Conservation (phyloP, 768 basidiomycete species). For the Lactarius sp. region DNA sequence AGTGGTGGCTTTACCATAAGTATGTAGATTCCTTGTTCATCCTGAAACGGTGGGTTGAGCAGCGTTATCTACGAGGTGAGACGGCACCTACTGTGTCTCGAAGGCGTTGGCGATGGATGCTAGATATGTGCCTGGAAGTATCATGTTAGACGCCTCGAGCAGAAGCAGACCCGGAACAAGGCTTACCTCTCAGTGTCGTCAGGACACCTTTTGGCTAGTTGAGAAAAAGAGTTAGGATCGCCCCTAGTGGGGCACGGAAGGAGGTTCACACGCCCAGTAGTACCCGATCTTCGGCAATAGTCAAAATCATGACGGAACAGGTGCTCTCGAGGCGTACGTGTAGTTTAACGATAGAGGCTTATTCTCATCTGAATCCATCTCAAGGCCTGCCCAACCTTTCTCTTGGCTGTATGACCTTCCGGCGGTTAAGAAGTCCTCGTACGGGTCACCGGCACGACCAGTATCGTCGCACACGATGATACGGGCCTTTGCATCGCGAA, state of each 20-base stretch:
- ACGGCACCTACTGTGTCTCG: slow-evolving; percentile 54
- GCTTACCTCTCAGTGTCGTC: slow-evolving; percentile 63
- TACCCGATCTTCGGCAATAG: slow-evolving; percentile 64
- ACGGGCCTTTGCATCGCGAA: slow-evolving; percentile 42
- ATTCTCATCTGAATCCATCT: slow-evolving; percentile 64
- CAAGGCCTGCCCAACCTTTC: slow-evolving; percentile 71
- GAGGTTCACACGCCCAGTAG: slow-evolving; percentile 67
- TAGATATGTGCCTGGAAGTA: slow-evolving; percentile 64
- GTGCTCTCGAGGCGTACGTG: slow-evolving; percentile 48
- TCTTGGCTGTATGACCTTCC: slow-evolving; percentile 68
- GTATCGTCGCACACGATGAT: slow-evolving; percentile 68
- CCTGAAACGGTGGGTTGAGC: slow-evolving; percentile 34
- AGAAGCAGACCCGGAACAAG: neutral
- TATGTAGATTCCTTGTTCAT: slow-evolving; percentile 65
- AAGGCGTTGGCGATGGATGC: slow-evolving; percentile 75
- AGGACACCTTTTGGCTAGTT: slow-evolving; percentile 77
- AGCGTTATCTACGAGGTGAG: neutral
- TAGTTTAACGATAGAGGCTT: slow-evolving; percentile 65
- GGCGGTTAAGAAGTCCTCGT: slow-evolving; percentile 65
- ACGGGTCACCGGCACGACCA: slow-evolving; percentile 64
- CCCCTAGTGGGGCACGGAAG: neutral
- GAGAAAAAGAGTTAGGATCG: slow-evolving; percentile 19
- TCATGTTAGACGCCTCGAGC: neutral
- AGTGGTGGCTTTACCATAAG: slow-evolving; percentile 49
- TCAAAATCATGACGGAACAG: neutral